Evolutionary conservation across 2,329 filamentous ascomycete species (phyloP), one percentile per base, ranked within the genome.

Genomic region (Fusarium cicatricum): DNA sequence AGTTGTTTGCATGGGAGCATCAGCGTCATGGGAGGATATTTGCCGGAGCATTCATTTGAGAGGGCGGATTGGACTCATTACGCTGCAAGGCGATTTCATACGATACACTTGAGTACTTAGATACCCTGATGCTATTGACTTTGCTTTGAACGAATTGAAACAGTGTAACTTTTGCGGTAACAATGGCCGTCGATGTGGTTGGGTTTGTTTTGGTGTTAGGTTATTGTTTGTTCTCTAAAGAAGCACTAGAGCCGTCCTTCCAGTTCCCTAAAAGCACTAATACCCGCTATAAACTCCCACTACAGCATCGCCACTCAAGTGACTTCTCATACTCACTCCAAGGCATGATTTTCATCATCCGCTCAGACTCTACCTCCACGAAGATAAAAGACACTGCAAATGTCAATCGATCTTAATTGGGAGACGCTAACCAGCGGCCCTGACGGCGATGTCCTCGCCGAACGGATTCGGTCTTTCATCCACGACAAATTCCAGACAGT

Each of bases 341-440:
- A n/a, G 31, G 23, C 12, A 47, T 42, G 28, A 46, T 28, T 55
- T 15, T 42, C 47, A 53, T 62, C 57, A 52, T 44, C 53, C 36
- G 16, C n/a, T 23, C 21, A 43, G 29, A 10, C 15, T 38, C 48
- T 17, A 19, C 33, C 28, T 44, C 15, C 19, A 37, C 32, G 36
- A 11, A 6, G 17, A 16, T 7, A 38, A 26, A 42, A 36, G 31
- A 31, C 29, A 37, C 38, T 46, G 36, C 58, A 57, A 65, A 99
- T 99, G 95, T 98, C 95, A 67, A 94, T 99, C 80, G 93, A 98
- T 72, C 89, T 99, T 74, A 92, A 96, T 77, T 99, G 95, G 95
- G 89, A 95, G 71, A 90, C 90, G 60, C 85, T 98, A 71, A 98
- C 94, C 17, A 88, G 87, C 59, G 95, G 95, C 23, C 86, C 92